Base-by-base conservation (phyloP, 306 rosid genomes). In the Pterocarpus macrocarpus region DNA sequence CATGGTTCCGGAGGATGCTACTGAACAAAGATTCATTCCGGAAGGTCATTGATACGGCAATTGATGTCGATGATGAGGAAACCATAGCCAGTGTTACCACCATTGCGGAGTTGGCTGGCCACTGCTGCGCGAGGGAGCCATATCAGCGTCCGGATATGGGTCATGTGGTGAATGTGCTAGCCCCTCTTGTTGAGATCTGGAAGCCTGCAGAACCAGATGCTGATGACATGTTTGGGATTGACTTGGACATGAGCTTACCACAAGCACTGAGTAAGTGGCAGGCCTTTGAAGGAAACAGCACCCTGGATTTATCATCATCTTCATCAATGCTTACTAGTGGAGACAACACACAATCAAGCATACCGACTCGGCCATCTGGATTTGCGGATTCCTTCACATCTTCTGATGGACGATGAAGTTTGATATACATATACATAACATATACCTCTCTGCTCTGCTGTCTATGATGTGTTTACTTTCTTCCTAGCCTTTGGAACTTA, bases 101-200 rank as follows among this genome's bases (percentile, higher is more conserved):
- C 0, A 91, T 92, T 69, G 92, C 97, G 0, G 97, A 87, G 82
- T 79, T 95, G 76, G 99, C 99, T 1, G 86, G 95, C 52, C 95
- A 95, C 62, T 93, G 99, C 81, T 85, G 88, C 1, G 88, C 94
- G 0, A 84, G 97, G 74, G 99, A 95, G 88, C 90, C 97, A 0
- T 64, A 88, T 80, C 97, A 93, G 77, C 90, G 99, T 14, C 99
- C 99, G 0, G 97, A 95, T 55, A 93, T 95, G 92, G 76, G 97
- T 33, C 94, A 93, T 64, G 92, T 86, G 3, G 99, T 95, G 84
- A 93, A 89, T 67, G 97, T 89, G 41, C 81, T 95, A 16, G 87
- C 95, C 0, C 92, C 97, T 8, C 97, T 93, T 30, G 87, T 93
- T 6, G 95, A 93, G 81, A 82, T 89, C 13, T 93, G 99, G 99